Conservation (phyloP, 1,139 yeast species). For the Candida smagusa region DNA sequence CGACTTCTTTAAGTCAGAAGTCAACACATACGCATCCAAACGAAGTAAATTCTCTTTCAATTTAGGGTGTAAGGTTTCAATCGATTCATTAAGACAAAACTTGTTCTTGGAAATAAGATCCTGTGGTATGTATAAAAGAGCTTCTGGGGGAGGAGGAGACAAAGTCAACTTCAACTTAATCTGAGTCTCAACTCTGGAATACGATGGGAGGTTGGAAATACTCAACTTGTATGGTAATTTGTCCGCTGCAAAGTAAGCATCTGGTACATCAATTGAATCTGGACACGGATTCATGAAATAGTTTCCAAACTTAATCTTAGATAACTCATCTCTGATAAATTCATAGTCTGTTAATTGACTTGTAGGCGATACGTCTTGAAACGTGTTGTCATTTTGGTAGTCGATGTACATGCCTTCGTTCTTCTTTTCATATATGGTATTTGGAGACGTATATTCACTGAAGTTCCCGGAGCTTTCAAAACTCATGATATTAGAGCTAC, state of each 20-base stretch:
- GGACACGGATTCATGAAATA: slow-evolving; percentile 40
- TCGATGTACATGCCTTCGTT: slow-evolving; percentile 24
- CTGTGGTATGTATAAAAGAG: slow-evolving; percentile 72
- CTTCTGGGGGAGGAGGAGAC: slow-evolving; percentile 71
- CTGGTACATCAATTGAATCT: slow-evolving; percentile 26
- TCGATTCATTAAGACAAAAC: slow-evolving; percentile 56
- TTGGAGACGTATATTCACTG: slow-evolving; percentile 1
- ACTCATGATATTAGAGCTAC: slow-evolving; percentile 1
- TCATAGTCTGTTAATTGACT: slow-evolving; percentile 38
- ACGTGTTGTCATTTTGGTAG: slow-evolving; percentile 7
- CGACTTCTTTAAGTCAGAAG: slow-evolving; percentile 48
- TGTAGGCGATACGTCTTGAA: neutral
- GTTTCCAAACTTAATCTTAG: slow-evolving; percentile 58
- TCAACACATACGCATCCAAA: slow-evolving; percentile 66
- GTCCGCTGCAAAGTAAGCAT: slow-evolving; percentile 37
- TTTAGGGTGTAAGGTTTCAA: slow-evolving; percentile 40
- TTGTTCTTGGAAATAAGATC: slow-evolving; percentile 83
- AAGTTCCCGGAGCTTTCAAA: neutral
- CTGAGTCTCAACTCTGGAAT: slow-evolving; percentile 93
- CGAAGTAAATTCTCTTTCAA: slow-evolving; percentile 53
- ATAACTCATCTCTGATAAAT: slow-evolving; percentile 47
- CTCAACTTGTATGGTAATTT: slow-evolving; percentile 58
- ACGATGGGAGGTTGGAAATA: slow-evolving; percentile 64
- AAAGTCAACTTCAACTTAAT: slow-evolving; percentile 69
- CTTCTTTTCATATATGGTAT: neutral